Conservation (phyloP, 2,329 filamentous ascomycete species). For the Alternaria ethzedia region DNA sequence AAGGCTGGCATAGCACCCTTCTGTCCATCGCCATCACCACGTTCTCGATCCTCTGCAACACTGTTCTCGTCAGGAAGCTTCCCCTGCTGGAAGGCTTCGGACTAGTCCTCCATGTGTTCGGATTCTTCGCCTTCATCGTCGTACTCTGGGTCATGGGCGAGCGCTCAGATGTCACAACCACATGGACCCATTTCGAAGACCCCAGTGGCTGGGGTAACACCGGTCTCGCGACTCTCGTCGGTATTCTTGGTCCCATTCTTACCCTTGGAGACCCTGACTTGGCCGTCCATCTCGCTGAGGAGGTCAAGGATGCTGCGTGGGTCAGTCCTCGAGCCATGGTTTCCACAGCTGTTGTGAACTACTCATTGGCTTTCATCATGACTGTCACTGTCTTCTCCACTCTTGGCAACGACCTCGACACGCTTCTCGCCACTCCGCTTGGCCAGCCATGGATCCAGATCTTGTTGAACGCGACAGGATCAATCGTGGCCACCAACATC, state of each 20-base stretch:
- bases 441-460: slow-evolving; percentile 30
- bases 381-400: slow-evolving; percentile 17
- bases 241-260: slow-evolving; percentile 40
- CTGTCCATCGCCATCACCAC: slow-evolving; percentile 52
- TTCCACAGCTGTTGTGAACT: slow-evolving; percentile 41
- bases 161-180: slow-evolving; percentile 42
- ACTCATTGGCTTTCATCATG: slow-evolving; percentile 42
- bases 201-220: slow-evolving; percentile 49
- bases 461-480: slow-evolving; percentile 27
- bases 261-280: slow-evolving; percentile 43
- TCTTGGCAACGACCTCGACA: neutral
- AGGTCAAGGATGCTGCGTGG: slow-evolving; percentile 30
- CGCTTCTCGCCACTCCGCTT: slow-evolving; percentile 10
- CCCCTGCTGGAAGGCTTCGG: slow-evolving; percentile 43
- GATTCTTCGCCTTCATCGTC: slow-evolving; percentile 57
- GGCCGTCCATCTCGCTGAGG: slow-evolving; percentile 42
- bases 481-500: slow-evolving; percentile 23
- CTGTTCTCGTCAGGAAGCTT: slow-evolving; percentile 44
- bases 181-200: slow-evolving; percentile 56
- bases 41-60: slow-evolving; percentile 49
- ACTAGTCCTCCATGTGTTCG: slow-evolving; percentile 57
- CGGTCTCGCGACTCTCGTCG: slow-evolving; percentile 52
- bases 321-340: slow-evolving; percentile 46
- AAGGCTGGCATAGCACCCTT: slow-evolving; percentile 58
- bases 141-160: slow-evolving; percentile 33